Conservation (phyloP, 495 filamentous ascomycete species). For the Glonium stellatum region DNA sequence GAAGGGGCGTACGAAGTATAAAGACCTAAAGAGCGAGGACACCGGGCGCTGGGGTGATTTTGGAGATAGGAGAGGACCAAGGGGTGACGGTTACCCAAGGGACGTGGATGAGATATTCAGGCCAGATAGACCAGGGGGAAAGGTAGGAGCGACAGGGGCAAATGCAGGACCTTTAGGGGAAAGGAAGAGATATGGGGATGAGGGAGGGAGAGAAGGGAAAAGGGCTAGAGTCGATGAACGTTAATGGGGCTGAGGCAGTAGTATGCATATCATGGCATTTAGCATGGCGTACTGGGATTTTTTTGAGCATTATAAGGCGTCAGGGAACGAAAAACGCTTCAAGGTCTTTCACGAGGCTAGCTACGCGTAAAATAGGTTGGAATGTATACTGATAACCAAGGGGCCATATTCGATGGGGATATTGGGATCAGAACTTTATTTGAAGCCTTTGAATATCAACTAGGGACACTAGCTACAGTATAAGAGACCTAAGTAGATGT, state of each 20-base stretch:
- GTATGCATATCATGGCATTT: background rate
- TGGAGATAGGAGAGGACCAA: conserved; percentile 45
- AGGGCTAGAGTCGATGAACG: conserved; percentile 21
- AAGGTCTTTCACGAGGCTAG: too few relatives aligned
- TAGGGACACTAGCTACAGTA: too few relatives aligned
- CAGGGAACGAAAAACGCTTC: background rate
- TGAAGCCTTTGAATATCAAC: too few relatives aligned
- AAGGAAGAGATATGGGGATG: conserved; percentile 40
- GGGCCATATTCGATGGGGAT: too few relatives aligned
- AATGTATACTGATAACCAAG: too few relatives aligned
- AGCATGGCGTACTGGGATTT: conserved; percentile 1
- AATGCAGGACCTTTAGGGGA: conserved; percentile 57
- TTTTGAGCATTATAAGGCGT: background rate
- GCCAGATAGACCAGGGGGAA: conserved; percentile 25
- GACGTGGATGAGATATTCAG: conserved; percentile 35
- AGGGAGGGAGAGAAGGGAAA: conserved; percentile 33
- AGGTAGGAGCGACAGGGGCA: conserved; percentile 45
- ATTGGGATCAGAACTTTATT: too few relatives aligned
- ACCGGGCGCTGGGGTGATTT: conserved; percentile 75
- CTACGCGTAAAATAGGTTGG: background rate
- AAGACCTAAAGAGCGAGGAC: conserved; percentile 83
- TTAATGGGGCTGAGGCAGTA: background rate
- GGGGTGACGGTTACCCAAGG: conserved; percentile 31
- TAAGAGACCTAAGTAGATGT: too few relatives aligned
- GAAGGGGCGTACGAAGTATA: conserved; percentile 86